phyloP scores from a whole-genome alignment of 306 rosid genomes.

The Vicia villosa region DNA sequence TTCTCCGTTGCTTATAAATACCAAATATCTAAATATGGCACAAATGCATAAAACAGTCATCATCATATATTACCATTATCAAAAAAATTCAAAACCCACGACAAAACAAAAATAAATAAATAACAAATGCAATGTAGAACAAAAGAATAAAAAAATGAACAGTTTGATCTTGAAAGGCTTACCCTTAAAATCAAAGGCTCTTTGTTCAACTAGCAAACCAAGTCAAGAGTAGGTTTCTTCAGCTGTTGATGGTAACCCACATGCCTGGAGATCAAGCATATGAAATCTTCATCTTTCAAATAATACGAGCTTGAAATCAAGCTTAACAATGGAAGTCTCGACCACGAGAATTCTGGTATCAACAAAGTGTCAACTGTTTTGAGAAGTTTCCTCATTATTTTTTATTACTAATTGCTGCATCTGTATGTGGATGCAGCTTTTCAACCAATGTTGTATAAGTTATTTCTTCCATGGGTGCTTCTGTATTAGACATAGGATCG shows the following conservation, averaged over 20 bases:
- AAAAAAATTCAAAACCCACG: not conserved
- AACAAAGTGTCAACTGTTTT: slow-evolving; percentile 28
- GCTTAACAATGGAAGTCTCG: slow-evolving; percentile 25
- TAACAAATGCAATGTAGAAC: slow-evolving; percentile 22
- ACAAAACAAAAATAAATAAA: not conserved
- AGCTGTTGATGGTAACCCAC: slow-evolving; percentile 21
- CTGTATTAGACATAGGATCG: slow-evolving; percentile 44
- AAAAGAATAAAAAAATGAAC: not conserved
- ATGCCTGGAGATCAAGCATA: slow-evolving; percentile 22
- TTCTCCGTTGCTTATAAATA: slow-evolving; percentile 1
- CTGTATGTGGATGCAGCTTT: slow-evolving; percentile 44
- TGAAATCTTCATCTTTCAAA: slow-evolving; percentile 24
- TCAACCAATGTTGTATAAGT: slow-evolving; percentile 51
- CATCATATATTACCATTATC: slow-evolving; percentile 21
- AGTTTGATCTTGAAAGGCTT: slow-evolving; percentile 32
- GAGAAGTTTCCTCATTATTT: slow-evolving; percentile 33
- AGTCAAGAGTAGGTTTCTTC: slow-evolving; percentile 32
- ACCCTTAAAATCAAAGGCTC: slow-evolving; percentile 38
- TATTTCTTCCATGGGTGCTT: slow-evolving; percentile 50
- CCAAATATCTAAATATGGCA: not conserved
- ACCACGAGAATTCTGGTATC: slow-evolving; percentile 20
- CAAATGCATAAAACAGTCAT: slow-evolving; percentile 7
- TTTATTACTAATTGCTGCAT: slow-evolving; percentile 39
- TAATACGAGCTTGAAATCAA: slow-evolving; percentile 21
- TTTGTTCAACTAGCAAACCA: slow-evolving; percentile 28